phyloP scores from a whole-genome alignment of 2,329 filamentous ascomycete species.

The Parastagonospora nodorum region DNA sequence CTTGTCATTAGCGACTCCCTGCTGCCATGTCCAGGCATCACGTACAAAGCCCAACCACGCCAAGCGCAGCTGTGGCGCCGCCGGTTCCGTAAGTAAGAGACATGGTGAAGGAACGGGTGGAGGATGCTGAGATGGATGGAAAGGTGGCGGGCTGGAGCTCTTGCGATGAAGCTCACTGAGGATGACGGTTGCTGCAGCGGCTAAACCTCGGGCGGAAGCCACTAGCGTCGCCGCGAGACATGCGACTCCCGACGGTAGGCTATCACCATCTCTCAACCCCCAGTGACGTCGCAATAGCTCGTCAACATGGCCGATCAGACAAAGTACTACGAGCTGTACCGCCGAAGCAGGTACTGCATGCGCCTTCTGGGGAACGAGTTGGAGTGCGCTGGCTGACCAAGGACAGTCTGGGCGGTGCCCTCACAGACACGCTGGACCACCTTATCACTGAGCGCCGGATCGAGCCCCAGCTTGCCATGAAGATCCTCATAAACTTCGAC shows the following conservation, averaged over 20 bases:
- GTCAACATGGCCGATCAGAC: slow-evolving; percentile 46
- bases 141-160: slow-evolving; percentile 34
- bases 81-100: slow-evolving; percentile 73
- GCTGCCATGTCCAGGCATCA: slow-evolving; percentile 20
- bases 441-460: slow-evolving; percentile 93
- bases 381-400: slow-evolving; percentile 31
- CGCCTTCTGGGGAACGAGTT: slow-evolving; percentile 7
- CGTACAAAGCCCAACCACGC: slow-evolving; percentile 80
- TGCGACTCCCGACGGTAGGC: slow-evolving; percentile 16
- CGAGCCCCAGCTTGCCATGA: slow-evolving; percentile 98
- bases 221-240: slow-evolving; percentile 17
- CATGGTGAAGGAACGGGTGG: slow-evolving; percentile 57
- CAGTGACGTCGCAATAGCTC: slow-evolving; percentile 15
- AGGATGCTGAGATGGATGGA: slow-evolving; percentile 27
- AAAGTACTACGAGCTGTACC: slow-evolving; percentile 92
- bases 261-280: slow-evolving; percentile 15
- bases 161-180: slow-evolving; percentile 33
- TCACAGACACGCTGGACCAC: slow-evolving; percentile 97
- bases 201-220: slow-evolving; percentile 4
- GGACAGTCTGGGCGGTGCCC: slow-evolving; percentile 82
- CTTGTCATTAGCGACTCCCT: slow-evolving; percentile 37
- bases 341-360: slow-evolving; percentile 83
- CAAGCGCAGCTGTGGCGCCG: slow-evolving; percentile 69
- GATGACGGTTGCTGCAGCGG: slow-evolving; percentile 23
- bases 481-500: slow-evolving; percentile 95